Evolutionary conservation across 2,329 filamentous ascomycete genomes (phyloP), one percentile per base, ranked within the genome.

Genomic region (Emericellopsis cladophorae): DNA sequence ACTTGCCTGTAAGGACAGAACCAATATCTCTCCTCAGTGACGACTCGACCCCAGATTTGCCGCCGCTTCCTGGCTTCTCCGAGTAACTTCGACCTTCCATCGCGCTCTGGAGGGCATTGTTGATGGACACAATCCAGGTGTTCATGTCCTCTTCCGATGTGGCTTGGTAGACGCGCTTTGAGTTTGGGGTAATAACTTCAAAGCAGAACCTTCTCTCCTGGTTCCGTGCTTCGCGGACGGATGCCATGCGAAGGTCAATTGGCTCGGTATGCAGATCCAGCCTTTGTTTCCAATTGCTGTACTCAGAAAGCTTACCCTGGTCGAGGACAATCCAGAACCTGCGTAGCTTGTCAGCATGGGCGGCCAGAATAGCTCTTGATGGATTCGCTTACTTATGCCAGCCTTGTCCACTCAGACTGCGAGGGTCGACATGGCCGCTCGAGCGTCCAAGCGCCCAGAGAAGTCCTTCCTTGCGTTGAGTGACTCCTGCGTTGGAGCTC

Each of bases 291-390:
- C 92, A 98, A 59, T 98, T 96, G 57, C 89, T 95, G 62, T 98
- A 98, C 56, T 98, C 92, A 2, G 90, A 95, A 14, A 98, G 72
- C 57, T 92, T 95, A 21, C 92, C 92, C 60, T 95, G 89, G 57
- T 96, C 93, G 36, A 98, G 71, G 2, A 98, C 92, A 48, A 98
- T 93, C 92, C 92, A 98, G 62, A 96, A 98, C 56, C 88, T 93
- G 32, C n/a, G 14, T 24, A 38, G 18, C 37, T 29, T 29, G 53
- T 42, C 55, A 52, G 42, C 15, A 31, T 40, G 9, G 9, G 2
- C 21, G 37, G 12, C 15, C n/a, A 18, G 11, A 31, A 35, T 21
- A 35, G 7, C n/a, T 6, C 4, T 24, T 21, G 22, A 4, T 14
- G 22, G 14, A 31, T 8, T 40, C 39, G 74, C 83, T 65, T 68